These are phyloP conservation scores for Hebeloma cylindrosporum DNA, from an alignment of 768 basidiomycete species.

Conservation along the genomic window DNA sequence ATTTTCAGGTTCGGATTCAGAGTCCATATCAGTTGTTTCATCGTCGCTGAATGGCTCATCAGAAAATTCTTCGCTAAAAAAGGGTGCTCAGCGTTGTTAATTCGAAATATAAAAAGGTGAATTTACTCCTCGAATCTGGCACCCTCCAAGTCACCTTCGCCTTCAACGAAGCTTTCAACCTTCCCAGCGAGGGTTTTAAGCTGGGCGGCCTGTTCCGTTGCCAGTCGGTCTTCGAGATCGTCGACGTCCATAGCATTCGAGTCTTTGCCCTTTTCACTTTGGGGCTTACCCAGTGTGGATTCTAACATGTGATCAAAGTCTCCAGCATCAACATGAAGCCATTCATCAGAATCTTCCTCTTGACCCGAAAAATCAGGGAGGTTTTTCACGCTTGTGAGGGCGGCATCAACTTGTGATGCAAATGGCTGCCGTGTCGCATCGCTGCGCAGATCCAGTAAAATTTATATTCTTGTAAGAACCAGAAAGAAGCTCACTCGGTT, in stretches of 20 bases:
- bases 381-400: conserved; percentile 46
- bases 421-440: conserved; percentile 73
- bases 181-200: conserved; percentile 78
- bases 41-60: conserved; percentile 64
- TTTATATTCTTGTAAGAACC: not conserved
- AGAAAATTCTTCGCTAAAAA: conserved; percentile 60
- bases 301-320: conserved; percentile 76
- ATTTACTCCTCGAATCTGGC: conserved; percentile 89
- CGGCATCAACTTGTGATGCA: conserved; percentile 66
- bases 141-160: conserved; percentile 85
- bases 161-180: conserved; percentile 89
- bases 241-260: conserved; percentile 55
- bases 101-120: not conserved
- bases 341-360: conserved; percentile 75
- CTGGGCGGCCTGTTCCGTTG: conserved; percentile 65
- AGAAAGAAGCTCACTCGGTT: conserved; percentile 57
- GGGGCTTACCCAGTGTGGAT: conserved; percentile 34
- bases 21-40: conserved; percentile 37
- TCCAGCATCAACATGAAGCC: conserved; percentile 79
- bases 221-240: conserved; percentile 46
- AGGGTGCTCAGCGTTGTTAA: conserved; percentile 6
- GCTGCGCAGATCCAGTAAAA: conserved; percentile 29
- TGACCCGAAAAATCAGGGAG: conserved; percentile 22
- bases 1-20: conserved; percentile 44
- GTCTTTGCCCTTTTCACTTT: conserved; percentile 15